Base-by-base conservation (phyloP, 176 grass and related monocot species). In the Carex myosuroides region DNA sequence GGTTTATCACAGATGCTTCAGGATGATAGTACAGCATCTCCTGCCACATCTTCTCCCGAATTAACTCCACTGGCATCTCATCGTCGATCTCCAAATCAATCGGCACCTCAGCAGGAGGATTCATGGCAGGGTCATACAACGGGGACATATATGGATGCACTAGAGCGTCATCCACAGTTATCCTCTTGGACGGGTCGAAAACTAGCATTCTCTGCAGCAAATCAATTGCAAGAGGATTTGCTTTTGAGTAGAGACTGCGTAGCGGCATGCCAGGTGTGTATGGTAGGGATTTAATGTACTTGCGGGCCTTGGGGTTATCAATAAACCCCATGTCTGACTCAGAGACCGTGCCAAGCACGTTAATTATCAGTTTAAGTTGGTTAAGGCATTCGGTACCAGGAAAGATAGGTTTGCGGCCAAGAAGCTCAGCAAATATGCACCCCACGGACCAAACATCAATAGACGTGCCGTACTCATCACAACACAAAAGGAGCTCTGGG, bases 361-460 rank as follows among this genome's bases (percentile, higher is more conserved):
- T 86, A 30, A 86, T 69, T 39, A 89, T 89, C 24, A 89, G 79
- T 74, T 82, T 86, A 8, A 89, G 84, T n/a, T 89, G 88, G 58
- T 89, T 89, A 8, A 89, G 88, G 68, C 88, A 89, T 33, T 86
- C 84, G 3, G 69, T 60, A 30, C 88, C 88, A 48, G 88, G 88
- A 50, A 89, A 89, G 68, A 89, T 89, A 16, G 88, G 79, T 20
- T 86, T 89, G 65, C 88, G 84, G 44, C 88, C 88, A 66, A 89
- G 88, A 10, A 89, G 60, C 79, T 89, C 88, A 16, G 88, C 88
- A 82, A 89, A 86, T 20, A 89, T 89, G 46, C 88, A 89, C 18
- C 88, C 88, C 11, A 89, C 88, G 0, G 88, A 89, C 88, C 88
- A 89, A 54, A 89, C 84, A 76, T 89, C 88, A 32, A 89, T 89